Evolutionary conservation across 2,329 filamentous ascomycete species (phyloP).

Genomic region (Phyllosticta capitalensis): DNA sequence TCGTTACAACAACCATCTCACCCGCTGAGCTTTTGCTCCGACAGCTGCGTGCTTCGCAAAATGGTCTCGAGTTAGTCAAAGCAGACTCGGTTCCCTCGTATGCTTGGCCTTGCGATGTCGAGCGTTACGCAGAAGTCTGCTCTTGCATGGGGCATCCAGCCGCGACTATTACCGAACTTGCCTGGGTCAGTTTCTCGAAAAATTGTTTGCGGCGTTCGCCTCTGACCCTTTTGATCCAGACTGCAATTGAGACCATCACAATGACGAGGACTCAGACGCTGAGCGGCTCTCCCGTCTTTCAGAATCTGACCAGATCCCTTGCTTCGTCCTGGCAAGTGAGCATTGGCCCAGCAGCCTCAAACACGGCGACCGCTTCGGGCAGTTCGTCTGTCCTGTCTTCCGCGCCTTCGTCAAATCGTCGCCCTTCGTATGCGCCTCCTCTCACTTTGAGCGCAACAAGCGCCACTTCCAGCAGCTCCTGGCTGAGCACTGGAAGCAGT

Average conservation of each 20-base stretch:
- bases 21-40: background rate
- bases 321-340: background rate
- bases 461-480: background rate
- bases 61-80: background rate
- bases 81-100: conserved; percentile 3
- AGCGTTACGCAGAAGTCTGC: conserved; percentile 9
- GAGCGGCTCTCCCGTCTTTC: background rate
- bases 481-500: background rate
- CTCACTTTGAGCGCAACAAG: background rate
- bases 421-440: background rate
- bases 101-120: conserved; percentile 6
- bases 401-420: background rate
- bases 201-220: background rate
- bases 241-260: background rate
- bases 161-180: background rate
- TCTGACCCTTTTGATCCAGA: background rate
- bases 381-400: background rate
- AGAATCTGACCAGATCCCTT: background rate
- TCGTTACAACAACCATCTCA: background rate
- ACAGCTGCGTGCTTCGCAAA: background rate
- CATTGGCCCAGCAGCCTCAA: background rate
- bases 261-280: background rate
- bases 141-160: conserved; percentile 6
- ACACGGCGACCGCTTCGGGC: background rate
- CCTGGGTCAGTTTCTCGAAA: background rate